Base-by-base conservation (phyloP, 75 land plant species). In the Selaginella tamariscina region DNA sequence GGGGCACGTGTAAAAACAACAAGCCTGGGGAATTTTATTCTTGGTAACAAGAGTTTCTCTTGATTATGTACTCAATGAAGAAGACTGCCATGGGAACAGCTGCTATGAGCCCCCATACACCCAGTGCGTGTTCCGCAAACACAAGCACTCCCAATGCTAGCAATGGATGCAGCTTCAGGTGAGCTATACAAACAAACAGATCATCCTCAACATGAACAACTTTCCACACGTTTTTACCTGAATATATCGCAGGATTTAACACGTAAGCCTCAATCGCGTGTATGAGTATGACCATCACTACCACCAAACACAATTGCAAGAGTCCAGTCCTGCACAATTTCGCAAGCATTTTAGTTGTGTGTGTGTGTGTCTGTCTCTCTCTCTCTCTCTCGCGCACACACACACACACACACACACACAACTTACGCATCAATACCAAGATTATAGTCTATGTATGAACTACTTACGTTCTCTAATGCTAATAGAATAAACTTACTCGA, bases 241-340 rank as follows among this genome's bases (percentile, higher is more conserved):
- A 68, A 28, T 68, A 68, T 33, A 68, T 68, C 23, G 65, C 70
- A 68, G 70, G 70, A 32, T 68, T 68, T n/a, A 68, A 57, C 30
- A 68, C 54, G 29, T 68, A 68, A 2, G 70, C 70, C 24, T 68
- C 70, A 1, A 68, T 26, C 26, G 59, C 70, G 27, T 68, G 70
- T 27, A 68, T 68, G 30, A 68, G 56, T 32, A 68, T 68, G 15
- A 68, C 70, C 70, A 68, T 68, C 30, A 68, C 30, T 11, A 68
- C 70, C 5, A 68, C 70, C 56, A 68, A 55, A 54, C 70, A 5
- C 59, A 68, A 21, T 22, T 68, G 65, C 57, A 68, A 24, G 27
- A 68, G 31, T 11, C 70, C 70, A 21, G 70, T 21, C 64, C 70
- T 68, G 65, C 57, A 67, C 20, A n/a, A n/a, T n/a, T n/a, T n/a